Base-by-base conservation (phyloP, 352 stramenopile genomes). In the Thalassiosira livingstoniorum region DNA sequence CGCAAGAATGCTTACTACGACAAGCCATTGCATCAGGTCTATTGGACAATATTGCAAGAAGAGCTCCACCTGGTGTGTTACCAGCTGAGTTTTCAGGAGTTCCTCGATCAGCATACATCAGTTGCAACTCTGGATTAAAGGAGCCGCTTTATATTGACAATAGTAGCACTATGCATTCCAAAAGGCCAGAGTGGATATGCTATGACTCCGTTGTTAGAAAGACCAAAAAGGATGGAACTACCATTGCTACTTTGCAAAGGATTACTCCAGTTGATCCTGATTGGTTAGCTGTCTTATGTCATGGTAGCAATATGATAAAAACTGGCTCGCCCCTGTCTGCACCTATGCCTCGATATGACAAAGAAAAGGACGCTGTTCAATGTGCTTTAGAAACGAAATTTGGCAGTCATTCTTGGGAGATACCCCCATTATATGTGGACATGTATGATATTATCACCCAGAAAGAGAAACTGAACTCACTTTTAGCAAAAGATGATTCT, bases 61-160 rank as follows among this genome's bases (percentile, higher is more conserved):
- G 87, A n/a, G 88, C 89, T 43, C 86, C 87, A 7, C 75, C 82
- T 4, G 91, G 89, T 21, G 79, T 80, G 35, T 69, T 95, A 13
- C 54, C 80, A 27, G 63, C 62, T 32, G 79, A 91, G 34, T 88
- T 91, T 70, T 75, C 78, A 47, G 85, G 80, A 32, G 73, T 91
- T 45, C 53, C 89, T 27, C 75, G 88, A 34, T 91, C 89, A 11
- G 88, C 89, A 11, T 95, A 95, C 63, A 76, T 95, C 39, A 91
- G 82, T 69, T 73, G 75, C 23, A 87, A 84, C 43, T 74, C 60
- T 11, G 65, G 34, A 34, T 57, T 88, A 11, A 91, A 79, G 54
- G 85, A 93, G 65, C 91, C 91, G 18, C 75, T 95, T 45, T 95
- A 87, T 57, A 88, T 95, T 42, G 89, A 94, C 68, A 80, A 86